Base-by-base conservation (phyloP, 371 early-diverging fungal species). In the Mucor racemosus region DNA sequence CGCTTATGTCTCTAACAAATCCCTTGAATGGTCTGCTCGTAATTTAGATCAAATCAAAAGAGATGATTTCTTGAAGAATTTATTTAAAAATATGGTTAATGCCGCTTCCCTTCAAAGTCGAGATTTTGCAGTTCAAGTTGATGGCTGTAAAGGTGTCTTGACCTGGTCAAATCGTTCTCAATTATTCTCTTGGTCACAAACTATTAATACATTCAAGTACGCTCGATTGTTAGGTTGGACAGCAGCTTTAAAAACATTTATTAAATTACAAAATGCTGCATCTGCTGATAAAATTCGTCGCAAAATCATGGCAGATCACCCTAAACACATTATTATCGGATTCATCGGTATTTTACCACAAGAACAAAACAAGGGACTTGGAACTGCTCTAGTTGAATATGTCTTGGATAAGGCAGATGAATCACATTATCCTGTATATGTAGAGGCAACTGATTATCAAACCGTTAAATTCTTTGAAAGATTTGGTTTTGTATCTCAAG, bases 361-460 rank as follows among this genome's bases (percentile, higher is more conserved):
- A 40, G 79, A 82, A 61, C 79, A 77, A 66, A 69, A 72, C 38
- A 82, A 82, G 38, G 82, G 79, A 6, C 60, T 77, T 31, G 82
- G 79, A 33, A 67, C 68, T 1, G 79, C 76, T 7, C 55, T 82
- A 4, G 34, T 82, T 4, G 68, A 74, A 21, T 68, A 79, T 19
- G 70, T 79, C n/a, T 62, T 75, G 1, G 76, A 77, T 15, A 79
- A 77, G 17, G 81, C 81, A 46, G 97, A 98, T 68, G 77, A 84
- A 3, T 86, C 86, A 50, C 96, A 97, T 63, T 94, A 95, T 72
- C 98, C 98, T 0, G 92, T 94, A 13, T 96, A 74, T 44, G 79
- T 75, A 10, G 76, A 79, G 35, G 79, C 97, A 66, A 96, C 93
- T 65, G 95, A 96, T 69, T 88, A 92, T 87, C 94, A 94, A 63